Conservation (phyloP, 306 rosid species). For the Casuarina cunninghamiana region DNA sequence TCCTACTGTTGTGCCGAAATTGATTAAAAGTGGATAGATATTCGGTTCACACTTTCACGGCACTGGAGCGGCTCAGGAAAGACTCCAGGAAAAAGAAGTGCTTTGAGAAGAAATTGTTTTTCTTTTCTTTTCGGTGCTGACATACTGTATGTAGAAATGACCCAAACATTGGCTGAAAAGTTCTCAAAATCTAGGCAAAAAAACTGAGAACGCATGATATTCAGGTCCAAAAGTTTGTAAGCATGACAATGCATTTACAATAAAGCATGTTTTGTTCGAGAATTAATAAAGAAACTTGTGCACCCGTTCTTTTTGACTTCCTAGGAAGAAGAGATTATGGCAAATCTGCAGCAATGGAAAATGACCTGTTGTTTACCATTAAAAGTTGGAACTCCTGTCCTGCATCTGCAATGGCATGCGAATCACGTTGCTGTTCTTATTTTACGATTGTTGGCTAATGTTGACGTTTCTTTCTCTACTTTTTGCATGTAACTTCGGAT, state of each 20-base stretch:
- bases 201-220: too few relatives aligned
- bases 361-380: not conserved
- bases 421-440: conserved; percentile 31
- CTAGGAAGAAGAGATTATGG: not conserved
- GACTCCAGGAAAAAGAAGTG: too few relatives aligned
- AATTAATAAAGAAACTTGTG: not conserved
- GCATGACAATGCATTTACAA: too few relatives aligned
- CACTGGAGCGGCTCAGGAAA: too few relatives aligned
- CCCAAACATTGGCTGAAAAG: too few relatives aligned
- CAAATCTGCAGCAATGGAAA: not conserved
- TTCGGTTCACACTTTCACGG: too few relatives aligned
- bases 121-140: too few relatives aligned
- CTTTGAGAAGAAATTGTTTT: too few relatives aligned
- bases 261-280: too few relatives aligned
- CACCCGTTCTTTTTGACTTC: not conserved
- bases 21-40: conserved; percentile 22
- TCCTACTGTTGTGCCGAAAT: conserved; percentile 35
- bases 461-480: conserved; percentile 38
- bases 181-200: too few relatives aligned
- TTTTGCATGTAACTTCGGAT: conserved; percentile 65
- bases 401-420: conserved; percentile 34
- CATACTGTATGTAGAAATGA: too few relatives aligned
- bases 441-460: conserved; percentile 22
- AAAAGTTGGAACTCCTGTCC: not conserved
- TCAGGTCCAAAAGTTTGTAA: too few relatives aligned